Evolutionary conservation across 1,284 basidiomycete species (phyloP).

Genomic region (Testicularia cyperi): DNA sequence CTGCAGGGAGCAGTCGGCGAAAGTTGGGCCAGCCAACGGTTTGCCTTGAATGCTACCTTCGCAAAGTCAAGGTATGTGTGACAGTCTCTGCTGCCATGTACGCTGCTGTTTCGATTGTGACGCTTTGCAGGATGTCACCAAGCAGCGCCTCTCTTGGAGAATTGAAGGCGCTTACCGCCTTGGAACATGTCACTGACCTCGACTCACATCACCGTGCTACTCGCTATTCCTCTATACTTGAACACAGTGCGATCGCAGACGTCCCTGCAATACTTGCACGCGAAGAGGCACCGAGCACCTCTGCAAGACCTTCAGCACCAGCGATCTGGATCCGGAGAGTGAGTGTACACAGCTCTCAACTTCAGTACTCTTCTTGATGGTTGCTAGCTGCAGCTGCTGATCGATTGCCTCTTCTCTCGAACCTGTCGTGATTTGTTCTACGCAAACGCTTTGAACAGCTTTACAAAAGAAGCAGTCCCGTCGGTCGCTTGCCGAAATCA

Average conservation of each 20-base stretch:
- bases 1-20: slow-evolving; percentile 32
- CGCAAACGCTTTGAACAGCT: slow-evolving; percentile 4
- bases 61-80: slow-evolving; percentile 42
- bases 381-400: no score
- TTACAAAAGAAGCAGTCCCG: slow-evolving; percentile 36
- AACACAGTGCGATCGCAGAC: slow-evolving; percentile 34
- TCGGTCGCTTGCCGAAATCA: slow-evolving; percentile 36
- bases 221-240: no score
- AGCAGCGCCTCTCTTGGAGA: no score
- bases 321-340: slow-evolving; percentile 34
- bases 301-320: slow-evolving; percentile 42
- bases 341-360: no score
- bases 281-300: slow-evolving; percentile 33
- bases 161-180: no score
- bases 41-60: slow-evolving; percentile 39
- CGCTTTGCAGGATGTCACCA: no score
- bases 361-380: no score
- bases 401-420: no score
- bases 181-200: no score
- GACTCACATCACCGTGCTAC: background rate
- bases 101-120: no score
- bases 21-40: slow-evolving; percentile 39
- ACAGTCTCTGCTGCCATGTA: no score
- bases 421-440: no score
- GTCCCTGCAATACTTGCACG: slow-evolving; percentile 29